These are phyloP conservation scores for Flaveria linearis DNA, from an alignment of 129 eudicot species.

Conservation along the genomic window DNA sequence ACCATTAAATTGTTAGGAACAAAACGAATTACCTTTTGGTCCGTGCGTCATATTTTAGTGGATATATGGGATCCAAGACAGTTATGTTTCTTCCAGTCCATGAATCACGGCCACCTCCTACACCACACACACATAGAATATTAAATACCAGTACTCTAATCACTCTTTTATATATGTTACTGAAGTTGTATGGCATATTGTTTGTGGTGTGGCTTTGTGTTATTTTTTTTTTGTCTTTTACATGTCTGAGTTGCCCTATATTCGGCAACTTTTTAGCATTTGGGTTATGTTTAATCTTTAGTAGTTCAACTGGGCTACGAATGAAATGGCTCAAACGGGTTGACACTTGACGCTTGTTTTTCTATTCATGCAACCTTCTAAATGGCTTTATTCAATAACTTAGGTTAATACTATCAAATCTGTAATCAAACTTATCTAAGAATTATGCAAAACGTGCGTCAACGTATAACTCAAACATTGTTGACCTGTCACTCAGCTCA, in stretches of 20 bases:
- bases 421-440: neutral
- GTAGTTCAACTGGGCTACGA: neutral
- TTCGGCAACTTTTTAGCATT: no score
- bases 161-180: neutral
- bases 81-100: neutral
- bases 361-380: neutral
- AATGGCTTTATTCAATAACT: neutral
- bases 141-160: neutral
- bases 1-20: neutral
- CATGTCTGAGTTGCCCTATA: no score
- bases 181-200: neutral
- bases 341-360: neutral
- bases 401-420: neutral
- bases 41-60: neutral
- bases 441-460: neutral
- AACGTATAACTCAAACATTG: neutral
- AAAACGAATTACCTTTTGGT: neutral
- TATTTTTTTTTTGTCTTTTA: neutral
- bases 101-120: neutral
- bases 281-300: neutral
- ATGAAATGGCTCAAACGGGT: neutral
- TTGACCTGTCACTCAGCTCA: neutral
- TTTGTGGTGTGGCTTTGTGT: neutral
- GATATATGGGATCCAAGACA: neutral
- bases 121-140: no score